Percentiles rank a stretch among this genome's conserved stretches.
Conservation (phyloP, 345 rosid species). For the Capsella bursapastoris region DNA sequence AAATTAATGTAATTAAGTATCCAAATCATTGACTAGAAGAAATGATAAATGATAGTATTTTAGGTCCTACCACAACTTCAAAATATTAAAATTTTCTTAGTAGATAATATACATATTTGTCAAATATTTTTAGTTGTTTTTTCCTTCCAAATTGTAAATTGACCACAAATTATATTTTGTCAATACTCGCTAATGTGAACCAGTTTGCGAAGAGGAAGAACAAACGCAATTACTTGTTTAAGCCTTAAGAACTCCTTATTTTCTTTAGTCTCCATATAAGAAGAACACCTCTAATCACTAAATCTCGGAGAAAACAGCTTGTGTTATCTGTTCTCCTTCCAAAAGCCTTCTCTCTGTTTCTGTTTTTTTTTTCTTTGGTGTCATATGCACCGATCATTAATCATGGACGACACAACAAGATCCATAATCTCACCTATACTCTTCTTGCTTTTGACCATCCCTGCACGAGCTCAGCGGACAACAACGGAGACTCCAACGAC, state of each 20-base stretch:
- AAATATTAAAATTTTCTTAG: conserved; percentile 1
- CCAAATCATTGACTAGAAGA: neutral
- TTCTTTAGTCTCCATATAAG: conserved; percentile 1
- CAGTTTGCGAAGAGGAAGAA: conserved; percentile 12
- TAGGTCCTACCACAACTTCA: conserved; percentile 8
- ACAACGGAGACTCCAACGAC: conserved; percentile 20
- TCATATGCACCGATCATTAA: neutral
- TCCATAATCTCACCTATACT: conserved; percentile 12
- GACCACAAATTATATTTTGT: neutral
- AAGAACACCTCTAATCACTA: neutral
- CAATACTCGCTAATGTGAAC: conserved; percentile 21
- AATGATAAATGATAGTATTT: neutral
- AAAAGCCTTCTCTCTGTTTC: neutral
- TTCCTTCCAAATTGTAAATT: neutral
- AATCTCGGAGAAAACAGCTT: neutral
- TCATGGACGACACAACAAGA: conserved; percentile 28
- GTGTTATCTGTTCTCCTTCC: neutral
- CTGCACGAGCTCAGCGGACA: conserved; percentile 28
- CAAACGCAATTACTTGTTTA: neutral
- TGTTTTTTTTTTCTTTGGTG: neutral
- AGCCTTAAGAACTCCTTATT: neutral
- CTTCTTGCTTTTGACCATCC: conserved; percentile 25
- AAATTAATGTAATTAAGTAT: neutral
- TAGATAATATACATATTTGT: neutral
- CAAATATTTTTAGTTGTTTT: neutral